Evolutionary conservation across 129 eudicot genomes (phyloP).

Genomic region (Chrysanthemum lavandulifolium): DNA sequence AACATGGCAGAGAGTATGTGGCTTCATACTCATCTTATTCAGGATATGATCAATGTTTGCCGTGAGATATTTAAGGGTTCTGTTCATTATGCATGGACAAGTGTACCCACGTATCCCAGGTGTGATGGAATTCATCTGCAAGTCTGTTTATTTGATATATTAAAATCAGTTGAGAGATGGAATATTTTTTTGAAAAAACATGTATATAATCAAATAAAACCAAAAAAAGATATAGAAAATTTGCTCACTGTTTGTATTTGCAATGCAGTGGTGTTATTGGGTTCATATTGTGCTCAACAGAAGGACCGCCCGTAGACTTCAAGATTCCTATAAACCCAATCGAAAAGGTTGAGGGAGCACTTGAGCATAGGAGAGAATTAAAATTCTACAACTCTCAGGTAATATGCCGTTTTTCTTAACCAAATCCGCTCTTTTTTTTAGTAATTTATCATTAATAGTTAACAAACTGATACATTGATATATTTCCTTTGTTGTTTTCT

Average conservation of each 20-base stretch:
- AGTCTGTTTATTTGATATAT: not conserved
- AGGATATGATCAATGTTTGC: conserved; percentile 76
- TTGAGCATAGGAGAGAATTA: conserved; percentile 49
- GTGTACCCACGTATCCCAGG: conserved; percentile 99
- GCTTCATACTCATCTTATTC: conserved; percentile 97
- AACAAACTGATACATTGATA: too few species aligned
- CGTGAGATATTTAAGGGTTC: conserved; percentile 74
- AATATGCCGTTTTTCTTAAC: too few species aligned
- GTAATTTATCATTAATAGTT: too few species aligned
- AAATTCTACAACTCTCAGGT: conserved; percentile 14
- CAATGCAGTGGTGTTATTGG: conserved; percentile 76
- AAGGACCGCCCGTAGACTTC: conserved; percentile 76
- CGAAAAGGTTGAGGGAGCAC: conserved; percentile 78
- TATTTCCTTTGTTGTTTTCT: too few species aligned
- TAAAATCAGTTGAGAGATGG: too few species aligned
- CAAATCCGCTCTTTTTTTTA: too few species aligned
- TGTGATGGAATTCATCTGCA: conserved; percentile 17
- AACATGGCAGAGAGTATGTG: conserved; percentile 99
- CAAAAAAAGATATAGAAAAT: too few species aligned
- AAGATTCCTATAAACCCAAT: conserved; percentile 70
- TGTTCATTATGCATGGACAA: conserved; percentile 97
- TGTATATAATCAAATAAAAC: too few species aligned
- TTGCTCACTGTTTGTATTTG: not conserved
- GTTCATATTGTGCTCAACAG: conserved; percentile 72
- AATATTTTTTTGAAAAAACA: too few species aligned